These are phyloP conservation scores for Ziziphus jujuba DNA, from an alignment of 306 rosid genomes.

Conservation along the genomic window DNA sequence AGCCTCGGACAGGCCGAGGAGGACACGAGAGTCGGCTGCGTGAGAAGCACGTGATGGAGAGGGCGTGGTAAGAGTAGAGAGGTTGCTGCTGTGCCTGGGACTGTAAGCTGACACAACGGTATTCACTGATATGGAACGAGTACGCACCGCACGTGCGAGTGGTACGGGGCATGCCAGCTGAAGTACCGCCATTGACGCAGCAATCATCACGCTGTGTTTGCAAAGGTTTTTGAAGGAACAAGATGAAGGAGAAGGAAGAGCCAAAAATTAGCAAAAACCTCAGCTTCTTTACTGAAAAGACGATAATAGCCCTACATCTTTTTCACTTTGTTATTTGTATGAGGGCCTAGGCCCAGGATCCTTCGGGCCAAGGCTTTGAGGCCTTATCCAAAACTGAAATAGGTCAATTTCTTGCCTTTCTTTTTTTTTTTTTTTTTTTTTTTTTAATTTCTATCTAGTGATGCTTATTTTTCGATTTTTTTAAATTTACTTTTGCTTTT, in stretches of 20 bases:
- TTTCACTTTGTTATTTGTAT: neutral
- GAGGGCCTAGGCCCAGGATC: neutral
- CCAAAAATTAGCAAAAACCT: constrained; percentile 31
- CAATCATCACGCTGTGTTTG: constrained; percentile 31
- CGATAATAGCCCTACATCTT: neutral
- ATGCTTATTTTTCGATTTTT: too few species aligned
- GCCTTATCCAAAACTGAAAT: neutral
- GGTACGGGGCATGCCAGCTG: constrained; percentile 64
- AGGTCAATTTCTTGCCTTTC: too few species aligned
- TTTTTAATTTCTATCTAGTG: too few species aligned
- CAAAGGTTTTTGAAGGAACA: neutral
- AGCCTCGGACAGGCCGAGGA: constrained; percentile 79
- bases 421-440: too few species aligned
- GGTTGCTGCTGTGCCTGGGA: constrained; percentile 2
- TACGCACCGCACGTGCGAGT: constrained; percentile 53
- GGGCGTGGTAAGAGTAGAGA: constrained; percentile 25
- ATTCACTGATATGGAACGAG: constrained; percentile 29
- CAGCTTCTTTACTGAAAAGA: neutral
- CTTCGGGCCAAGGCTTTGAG: neutral
- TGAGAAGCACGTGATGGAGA: constrained; percentile 28
- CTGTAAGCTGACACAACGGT: constrained; percentile 12
- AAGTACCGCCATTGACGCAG: constrained; percentile 57
- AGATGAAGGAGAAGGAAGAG: neutral
- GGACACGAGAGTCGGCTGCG: constrained; percentile 52
- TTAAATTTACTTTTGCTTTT: too few species aligned